Percentiles rank a stretch among this genome's conserved stretches.
Evolutionary conservation across 2,329 filamentous ascomycete species (phyloP).

Genomic region (Chrysosphaeria jannelii): DNA sequence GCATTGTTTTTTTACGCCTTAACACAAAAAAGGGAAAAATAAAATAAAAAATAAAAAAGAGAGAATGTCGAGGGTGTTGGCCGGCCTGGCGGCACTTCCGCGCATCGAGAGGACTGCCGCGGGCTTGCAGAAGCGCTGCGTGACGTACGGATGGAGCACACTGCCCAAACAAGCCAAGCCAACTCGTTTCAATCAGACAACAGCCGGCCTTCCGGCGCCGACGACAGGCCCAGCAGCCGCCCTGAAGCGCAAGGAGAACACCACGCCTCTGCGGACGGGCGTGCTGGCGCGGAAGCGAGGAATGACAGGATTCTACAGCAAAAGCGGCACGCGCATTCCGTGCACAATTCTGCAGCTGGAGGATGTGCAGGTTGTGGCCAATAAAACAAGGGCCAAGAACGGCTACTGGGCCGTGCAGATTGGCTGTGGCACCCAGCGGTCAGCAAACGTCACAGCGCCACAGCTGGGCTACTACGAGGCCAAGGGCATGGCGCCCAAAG

Average conservation of each 20-base stretch:
- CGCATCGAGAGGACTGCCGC: too few relatives aligned
- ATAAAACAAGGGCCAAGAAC: slow-evolving; percentile 52
- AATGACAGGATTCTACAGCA: slow-evolving; percentile 76
- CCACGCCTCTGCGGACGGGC: slow-evolving; percentile 41
- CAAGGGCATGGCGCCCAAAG: slow-evolving; percentile 57
- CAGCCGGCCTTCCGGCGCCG: slow-evolving; percentile 22
- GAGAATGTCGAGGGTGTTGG: too few relatives aligned
- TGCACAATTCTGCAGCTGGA: slow-evolving; percentile 91
- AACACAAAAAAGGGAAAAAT: too few relatives aligned
- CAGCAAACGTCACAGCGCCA: slow-evolving; percentile 51
- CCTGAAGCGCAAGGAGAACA: slow-evolving; percentile 23
- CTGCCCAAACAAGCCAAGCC: slow-evolving; percentile 16
- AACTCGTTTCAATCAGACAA: slow-evolving; percentile 27
- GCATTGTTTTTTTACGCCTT: too few relatives aligned
- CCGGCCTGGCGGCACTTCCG: too few relatives aligned
- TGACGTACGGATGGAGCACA: slow-evolving; percentile 31
- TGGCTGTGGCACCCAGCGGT: slow-evolving; percentile 43
- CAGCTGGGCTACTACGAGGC: slow-evolving; percentile 68
- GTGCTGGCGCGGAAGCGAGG: slow-evolving; percentile 75
- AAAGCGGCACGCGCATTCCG: slow-evolving; percentile 44
- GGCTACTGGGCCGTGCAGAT: slow-evolving; percentile 91
- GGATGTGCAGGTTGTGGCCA: slow-evolving; percentile 61
- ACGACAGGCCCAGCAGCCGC: slow-evolving; percentile 29
- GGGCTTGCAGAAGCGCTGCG: slow-evolving; percentile 11
- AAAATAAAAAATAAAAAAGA: too few relatives aligned